phyloP scores from a whole-genome alignment of 805 yeast species.

The Kluyveromyces dobzhanskii region DNA sequence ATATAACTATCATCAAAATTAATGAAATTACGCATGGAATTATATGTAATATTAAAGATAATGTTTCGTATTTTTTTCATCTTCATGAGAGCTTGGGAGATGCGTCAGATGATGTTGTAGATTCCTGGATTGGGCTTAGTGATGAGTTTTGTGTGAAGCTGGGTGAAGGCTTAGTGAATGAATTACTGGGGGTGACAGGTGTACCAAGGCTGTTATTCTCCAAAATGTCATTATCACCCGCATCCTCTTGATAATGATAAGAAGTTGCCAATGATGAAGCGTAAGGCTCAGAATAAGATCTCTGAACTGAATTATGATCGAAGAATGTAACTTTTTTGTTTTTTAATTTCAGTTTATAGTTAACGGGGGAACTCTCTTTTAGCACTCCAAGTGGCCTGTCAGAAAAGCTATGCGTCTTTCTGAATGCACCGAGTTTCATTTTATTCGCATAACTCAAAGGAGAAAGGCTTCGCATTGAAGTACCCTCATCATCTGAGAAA shows the following conservation, averaged over 20 bases:
- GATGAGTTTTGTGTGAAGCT: conserved; percentile 16
- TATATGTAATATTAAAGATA: background rate
- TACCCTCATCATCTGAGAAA: conserved; percentile 23
- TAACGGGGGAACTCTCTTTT: conserved; percentile 24
- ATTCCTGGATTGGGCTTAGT: conserved; percentile 29
- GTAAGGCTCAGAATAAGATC: conserved; percentile 1
- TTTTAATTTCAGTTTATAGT: conserved; percentile 29
- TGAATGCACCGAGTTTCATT: conserved; percentile 11
- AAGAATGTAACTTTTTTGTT: conserved; percentile 35
- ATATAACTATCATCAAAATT: background rate
- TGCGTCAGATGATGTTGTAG: conserved; percentile 21
- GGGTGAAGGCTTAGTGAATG: conserved; percentile 21
- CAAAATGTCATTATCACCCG: no score
- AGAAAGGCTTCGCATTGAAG: background rate
- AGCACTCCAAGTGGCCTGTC: conserved; percentile 23
- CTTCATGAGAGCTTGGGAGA: conserved; percentile 16
- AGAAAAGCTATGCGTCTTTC: conserved; percentile 27
- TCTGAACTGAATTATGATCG: conserved; percentile 11
- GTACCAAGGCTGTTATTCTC: background rate
- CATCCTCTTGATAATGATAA: conserved; percentile 5
- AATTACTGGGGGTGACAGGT: conserved; percentile 15
- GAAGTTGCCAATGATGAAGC: background rate
- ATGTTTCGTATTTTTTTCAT: background rate
- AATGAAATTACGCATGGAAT: background rate
- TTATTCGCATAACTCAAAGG: background rate